phyloP scores from a whole-genome alignment of 805 yeast species.

The Candida stauntonica region DNA sequence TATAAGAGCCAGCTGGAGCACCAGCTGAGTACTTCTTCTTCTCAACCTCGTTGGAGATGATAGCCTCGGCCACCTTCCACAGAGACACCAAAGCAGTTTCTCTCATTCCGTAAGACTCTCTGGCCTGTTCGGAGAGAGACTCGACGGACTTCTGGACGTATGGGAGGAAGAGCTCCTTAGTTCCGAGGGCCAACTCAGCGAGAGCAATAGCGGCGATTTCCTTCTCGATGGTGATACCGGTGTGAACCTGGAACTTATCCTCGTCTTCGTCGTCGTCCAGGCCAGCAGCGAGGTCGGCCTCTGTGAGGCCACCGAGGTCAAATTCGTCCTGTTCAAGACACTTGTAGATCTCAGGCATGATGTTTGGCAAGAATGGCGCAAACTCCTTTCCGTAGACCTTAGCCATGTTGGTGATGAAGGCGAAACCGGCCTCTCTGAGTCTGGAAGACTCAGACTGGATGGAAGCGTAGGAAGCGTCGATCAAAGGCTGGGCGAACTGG shows the following conservation, averaged over 20 bases:
- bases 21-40: constrained; percentile 59
- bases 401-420: constrained; percentile 90
- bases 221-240: constrained; percentile 93
- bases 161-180: constrained; percentile 73
- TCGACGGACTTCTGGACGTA: constrained; percentile 68
- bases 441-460: constrained; percentile 74
- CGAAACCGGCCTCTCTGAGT: constrained; percentile 91
- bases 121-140: constrained; percentile 64
- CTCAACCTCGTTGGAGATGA: constrained; percentile 47
- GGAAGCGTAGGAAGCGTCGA: constrained; percentile 80
- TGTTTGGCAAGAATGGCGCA: constrained; percentile 74
- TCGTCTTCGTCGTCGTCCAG: constrained; percentile 56
- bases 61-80: constrained; percentile 78
- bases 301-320: constrained; percentile 51
- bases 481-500: constrained; percentile 80
- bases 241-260: constrained; percentile 79
- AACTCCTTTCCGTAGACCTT: constrained; percentile 91
- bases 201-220: constrained; percentile 92
- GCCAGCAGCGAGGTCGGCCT: constrained; percentile 36
- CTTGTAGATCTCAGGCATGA: constrained; percentile 79
- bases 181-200: constrained; percentile 83
- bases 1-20: constrained; percentile 55
- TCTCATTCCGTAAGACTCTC: constrained; percentile 86
- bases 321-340: constrained; percentile 87
- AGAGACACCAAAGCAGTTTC: constrained; percentile 78